Base-by-base conservation (phyloP, 306 rosid genomes). In the Dalbergia cultrata region DNA sequence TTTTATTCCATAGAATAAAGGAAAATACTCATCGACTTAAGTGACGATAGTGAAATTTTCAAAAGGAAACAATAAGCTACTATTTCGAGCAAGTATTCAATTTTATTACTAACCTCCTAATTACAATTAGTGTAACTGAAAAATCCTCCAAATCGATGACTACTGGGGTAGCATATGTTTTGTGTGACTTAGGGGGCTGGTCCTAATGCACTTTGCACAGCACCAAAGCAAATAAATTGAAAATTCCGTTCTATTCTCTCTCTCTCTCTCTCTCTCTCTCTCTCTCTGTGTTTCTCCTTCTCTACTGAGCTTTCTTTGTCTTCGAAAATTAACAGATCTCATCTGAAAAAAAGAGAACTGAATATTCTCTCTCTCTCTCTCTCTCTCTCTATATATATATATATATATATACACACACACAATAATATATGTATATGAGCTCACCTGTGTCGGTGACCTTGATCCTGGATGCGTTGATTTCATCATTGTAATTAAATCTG, bases 261-360 rank as follows among this genome's bases (percentile, higher is more conserved):
- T 60, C 71, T 37, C 49, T 33, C 34, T 34, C 21, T 65, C 50
- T 67, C 62, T 34, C 45, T 60, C 76, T 45, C 58, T 56, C 56
- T 19, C 52, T 18, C 37, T 34, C 5, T 39, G 54, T 70, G 7
- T 57, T 47, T 60, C 65, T 6, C 58, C 45, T 63, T 49, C 16
- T 39, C 53, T 18, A 66, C 61, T 54, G 19, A 18, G 13, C 6
- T 73, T 26, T 26, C 31, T 14, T 50, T 50, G 57, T 69, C 58
- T 67, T 58, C 71, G 10, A 34, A 78, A 77, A 73, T 65, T 8
- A 73, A 35, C 81, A 82, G 86, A 85, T 85, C 86, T 78, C 83
- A 82, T 85, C 71, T 68, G 60, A 61, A 73, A 21, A 61, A 77
- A 21, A 67, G 52, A 73, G 37, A 69, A 77, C 16, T 68, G 76